A percentile compares a stretch with the other conserved stretches of the same genome.
Conservation (phyloP, 2,329 filamentous ascomycete genomes). For the Neofusicoccum sp. region DNA sequence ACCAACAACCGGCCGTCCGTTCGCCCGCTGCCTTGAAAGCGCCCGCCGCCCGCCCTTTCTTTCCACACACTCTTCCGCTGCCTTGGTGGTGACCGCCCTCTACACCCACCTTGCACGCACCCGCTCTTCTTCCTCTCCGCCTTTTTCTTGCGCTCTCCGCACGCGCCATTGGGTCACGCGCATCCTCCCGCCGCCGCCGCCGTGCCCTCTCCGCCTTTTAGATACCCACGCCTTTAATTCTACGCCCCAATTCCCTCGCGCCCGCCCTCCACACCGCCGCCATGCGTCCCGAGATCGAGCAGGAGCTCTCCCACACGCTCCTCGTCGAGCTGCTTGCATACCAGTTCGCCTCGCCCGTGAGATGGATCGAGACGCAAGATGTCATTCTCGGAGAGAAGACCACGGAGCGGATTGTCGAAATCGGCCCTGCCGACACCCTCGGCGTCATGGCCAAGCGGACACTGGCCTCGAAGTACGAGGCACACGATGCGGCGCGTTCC, state of each 20-base stretch:
- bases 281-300: constrained; percentile 98
- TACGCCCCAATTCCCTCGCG: constrained; percentile 6
- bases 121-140: constrained; percentile 22
- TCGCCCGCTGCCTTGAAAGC: constrained; percentile 1
- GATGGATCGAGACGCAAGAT: constrained; percentile 99
- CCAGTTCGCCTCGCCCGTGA: constrained; percentile 96
- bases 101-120: constrained; percentile 23
- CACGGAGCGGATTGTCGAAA: constrained; percentile 95
- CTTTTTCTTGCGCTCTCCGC: constrained; percentile 25
- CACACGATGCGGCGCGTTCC: constrained; percentile 95
- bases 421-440: constrained; percentile 94
- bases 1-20: constrained; percentile 13
- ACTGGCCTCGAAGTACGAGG: constrained; percentile 95
- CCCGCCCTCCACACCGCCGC: constrained; percentile 16
- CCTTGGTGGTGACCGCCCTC: constrained; percentile 24
- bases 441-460: constrained; percentile 98
- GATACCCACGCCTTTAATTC: constrained; percentile 21
- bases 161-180: constrained; percentile 16
- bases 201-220: constrained; percentile 10
- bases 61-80: constrained; percentile 25
- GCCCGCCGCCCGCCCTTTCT: constrained; percentile 24
- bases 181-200: background rate
- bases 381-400: constrained; percentile 95
- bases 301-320: constrained; percentile 97
- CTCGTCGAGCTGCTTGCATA: constrained; percentile 98